These are phyloP conservation scores for Microdochium bolleyi DNA, from an alignment of 2,329 filamentous ascomycete species.

Conservation along the genomic window DNA sequence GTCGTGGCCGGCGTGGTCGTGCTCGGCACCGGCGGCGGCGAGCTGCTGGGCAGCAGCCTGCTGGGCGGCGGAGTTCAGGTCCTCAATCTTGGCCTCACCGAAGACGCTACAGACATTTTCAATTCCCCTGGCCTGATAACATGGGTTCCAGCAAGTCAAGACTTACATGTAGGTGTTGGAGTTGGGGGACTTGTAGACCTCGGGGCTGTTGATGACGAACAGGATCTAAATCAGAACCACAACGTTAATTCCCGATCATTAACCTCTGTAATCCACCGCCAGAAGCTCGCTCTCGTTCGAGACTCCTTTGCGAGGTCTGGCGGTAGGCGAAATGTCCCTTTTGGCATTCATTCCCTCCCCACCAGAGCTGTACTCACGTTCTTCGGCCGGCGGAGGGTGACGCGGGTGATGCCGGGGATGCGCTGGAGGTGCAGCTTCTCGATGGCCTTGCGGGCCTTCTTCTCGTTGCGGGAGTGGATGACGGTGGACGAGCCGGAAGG, in stretches of 20 bases:
- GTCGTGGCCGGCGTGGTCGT: slow-evolving; percentile 52
- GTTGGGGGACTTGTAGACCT: slow-evolving; percentile 98
- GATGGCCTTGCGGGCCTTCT: slow-evolving; percentile 99
- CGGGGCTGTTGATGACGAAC: slow-evolving; percentile 99
- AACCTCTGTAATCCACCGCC: background rate
- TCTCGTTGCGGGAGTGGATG: slow-evolving; percentile 98
- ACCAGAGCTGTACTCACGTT: slow-evolving; percentile 62
- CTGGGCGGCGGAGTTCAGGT: slow-evolving; percentile 97
- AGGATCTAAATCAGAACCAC: slow-evolving; percentile 60
- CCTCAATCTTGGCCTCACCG: slow-evolving; percentile 99
- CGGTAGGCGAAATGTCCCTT: too few species aligned
- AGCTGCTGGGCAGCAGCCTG: slow-evolving; percentile 94
- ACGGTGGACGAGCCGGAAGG: slow-evolving; percentile 83
- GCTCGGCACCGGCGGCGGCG: slow-evolving; percentile 61
- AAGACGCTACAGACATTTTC: slow-evolving; percentile 65
- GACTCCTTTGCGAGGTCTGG: too few species aligned
- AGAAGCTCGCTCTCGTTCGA: background rate
- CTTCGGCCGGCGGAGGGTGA: slow-evolving; percentile 96
- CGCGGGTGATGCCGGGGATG: slow-evolving; percentile 93
- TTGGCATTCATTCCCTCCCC: slow-evolving; percentile 1
- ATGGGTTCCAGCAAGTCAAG: too few species aligned
- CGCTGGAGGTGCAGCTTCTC: slow-evolving; percentile 97
- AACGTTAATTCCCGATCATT: background rate
- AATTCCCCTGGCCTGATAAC: too few species aligned
- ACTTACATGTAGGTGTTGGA: slow-evolving; percentile 99